Percentiles rank a stretch among this genome's conserved stretches.
phyloP scores from a whole-genome alignment of 805 yeast species.

The Zygosaccharomyces gambellarensis region DNA sequence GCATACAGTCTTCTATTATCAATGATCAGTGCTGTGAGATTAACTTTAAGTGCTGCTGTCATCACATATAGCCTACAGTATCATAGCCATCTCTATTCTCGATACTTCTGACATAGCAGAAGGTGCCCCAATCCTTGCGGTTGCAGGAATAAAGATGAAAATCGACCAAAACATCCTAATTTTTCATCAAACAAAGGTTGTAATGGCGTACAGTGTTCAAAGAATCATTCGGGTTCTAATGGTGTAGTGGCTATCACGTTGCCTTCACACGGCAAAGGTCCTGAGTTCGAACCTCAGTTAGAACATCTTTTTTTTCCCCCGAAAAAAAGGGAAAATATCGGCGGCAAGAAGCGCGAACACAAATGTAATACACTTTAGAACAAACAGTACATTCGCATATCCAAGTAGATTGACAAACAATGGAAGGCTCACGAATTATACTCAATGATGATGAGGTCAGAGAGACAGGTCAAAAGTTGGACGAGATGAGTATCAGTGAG shows the following conservation, averaged over 20 bases:
- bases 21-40: too few relatives aligned
- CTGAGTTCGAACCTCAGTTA: conserved; percentile 39
- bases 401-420: neutral
- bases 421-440: neutral
- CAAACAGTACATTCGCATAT: neutral
- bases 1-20: too few relatives aligned
- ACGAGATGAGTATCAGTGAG: conserved; percentile 2
- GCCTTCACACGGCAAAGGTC: conserved; percentile 41
- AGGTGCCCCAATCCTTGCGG: too few relatives aligned
- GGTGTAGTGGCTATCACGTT: conserved; percentile 40
- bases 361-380: neutral
- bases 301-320: conserved; percentile 23
- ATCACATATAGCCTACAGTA: too few relatives aligned
- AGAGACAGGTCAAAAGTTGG: conserved; percentile 6
- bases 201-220: too few relatives aligned
- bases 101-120: too few relatives aligned
- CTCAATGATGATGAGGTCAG: conserved; percentile 7
- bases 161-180: too few relatives aligned
- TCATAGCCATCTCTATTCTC: too few relatives aligned
- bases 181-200: too few relatives aligned
- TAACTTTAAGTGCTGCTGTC: too few relatives aligned
- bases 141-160: too few relatives aligned
- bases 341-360: neutral
- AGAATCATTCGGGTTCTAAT: conserved; percentile 23
- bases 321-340: neutral